These are phyloP conservation scores for Fragosphaeria purpurea DNA, from an alignment of 2,329 filamentous ascomycete species.

Conservation along the genomic window DNA sequence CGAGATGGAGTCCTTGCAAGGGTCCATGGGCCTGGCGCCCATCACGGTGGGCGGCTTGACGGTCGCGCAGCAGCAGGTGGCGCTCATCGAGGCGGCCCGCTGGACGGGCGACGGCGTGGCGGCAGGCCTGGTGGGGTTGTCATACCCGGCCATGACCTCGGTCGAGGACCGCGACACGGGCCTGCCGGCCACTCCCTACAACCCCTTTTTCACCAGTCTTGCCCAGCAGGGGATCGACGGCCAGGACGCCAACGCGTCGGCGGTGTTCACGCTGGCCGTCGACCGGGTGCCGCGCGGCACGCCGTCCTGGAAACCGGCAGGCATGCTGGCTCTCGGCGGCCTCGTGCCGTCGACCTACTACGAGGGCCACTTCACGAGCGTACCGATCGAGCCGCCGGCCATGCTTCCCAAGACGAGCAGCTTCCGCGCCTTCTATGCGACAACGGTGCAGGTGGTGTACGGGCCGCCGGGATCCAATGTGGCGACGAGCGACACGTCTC, in stretches of 20 bases:
- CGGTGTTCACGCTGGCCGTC: constrained; percentile 10
- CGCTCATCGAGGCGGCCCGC: constrained; percentile 30
- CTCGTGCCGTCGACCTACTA: constrained; percentile 9
- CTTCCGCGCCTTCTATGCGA: neutral
- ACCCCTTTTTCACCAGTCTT: constrained; percentile 6
- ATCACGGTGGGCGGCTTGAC: constrained; percentile 35
- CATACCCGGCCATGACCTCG: constrained; percentile 36
- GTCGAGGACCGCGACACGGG: neutral
- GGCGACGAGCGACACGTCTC: neutral
- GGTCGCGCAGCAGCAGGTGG: constrained; percentile 34
- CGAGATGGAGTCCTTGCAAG: constrained; percentile 28
- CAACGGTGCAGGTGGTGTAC: constrained; percentile 3
- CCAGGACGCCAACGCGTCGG: neutral
- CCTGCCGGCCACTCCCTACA: neutral
- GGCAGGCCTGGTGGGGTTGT: constrained; percentile 40
- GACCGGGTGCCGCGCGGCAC: constrained; percentile 11
- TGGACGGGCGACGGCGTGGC: constrained; percentile 34
- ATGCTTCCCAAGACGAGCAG: neutral
- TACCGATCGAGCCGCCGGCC: constrained; percentile 4
- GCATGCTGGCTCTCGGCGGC: constrained; percentile 5
- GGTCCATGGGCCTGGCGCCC: constrained; percentile 27
- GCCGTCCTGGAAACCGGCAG: constrained; percentile 1
- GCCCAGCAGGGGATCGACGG: neutral
- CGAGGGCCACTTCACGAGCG: constrained; percentile 6
- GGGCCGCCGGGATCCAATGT: neutral